Conservation (phyloP, 257 asterid genomes). For the Solanum ossicruentum region DNA sequence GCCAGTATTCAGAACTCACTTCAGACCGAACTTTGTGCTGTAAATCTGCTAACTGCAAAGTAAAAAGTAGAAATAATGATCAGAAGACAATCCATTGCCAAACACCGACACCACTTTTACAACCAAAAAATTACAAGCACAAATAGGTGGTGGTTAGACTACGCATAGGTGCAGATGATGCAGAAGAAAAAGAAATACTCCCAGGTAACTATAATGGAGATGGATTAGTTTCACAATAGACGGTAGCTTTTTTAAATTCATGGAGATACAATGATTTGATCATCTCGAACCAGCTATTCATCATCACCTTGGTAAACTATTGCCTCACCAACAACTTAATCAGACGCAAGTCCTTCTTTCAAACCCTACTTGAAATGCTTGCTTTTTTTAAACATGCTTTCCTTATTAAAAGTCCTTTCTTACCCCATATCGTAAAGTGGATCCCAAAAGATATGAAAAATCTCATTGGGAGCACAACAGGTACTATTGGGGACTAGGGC, state of each 20-base stretch:
- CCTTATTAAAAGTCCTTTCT: background rate
- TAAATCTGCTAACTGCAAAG: slow-evolving; percentile 62
- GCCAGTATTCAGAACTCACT: slow-evolving; percentile 93
- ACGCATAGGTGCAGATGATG: background rate
- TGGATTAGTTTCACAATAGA: background rate
- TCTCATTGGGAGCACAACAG: background rate
- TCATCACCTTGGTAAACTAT: background rate
- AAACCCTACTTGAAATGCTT: background rate
- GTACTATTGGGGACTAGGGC: background rate
- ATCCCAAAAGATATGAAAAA: background rate
- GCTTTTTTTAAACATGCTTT: background rate
- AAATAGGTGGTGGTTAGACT: background rate
- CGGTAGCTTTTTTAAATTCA: background rate
- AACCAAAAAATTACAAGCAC: background rate
- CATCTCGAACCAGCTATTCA: background rate
- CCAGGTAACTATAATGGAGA: background rate
- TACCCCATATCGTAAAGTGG: background rate
- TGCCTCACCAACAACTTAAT: background rate
- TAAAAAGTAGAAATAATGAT: slow-evolving; percentile 14
- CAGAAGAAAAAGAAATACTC: background rate
- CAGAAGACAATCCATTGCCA: background rate
- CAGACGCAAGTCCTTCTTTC: background rate
- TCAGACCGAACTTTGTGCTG: slow-evolving; percentile 79
- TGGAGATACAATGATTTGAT: background rate
- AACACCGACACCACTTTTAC: background rate